Conservation (phyloP, 1,139 yeast species). For the Diutina sp. region DNA sequence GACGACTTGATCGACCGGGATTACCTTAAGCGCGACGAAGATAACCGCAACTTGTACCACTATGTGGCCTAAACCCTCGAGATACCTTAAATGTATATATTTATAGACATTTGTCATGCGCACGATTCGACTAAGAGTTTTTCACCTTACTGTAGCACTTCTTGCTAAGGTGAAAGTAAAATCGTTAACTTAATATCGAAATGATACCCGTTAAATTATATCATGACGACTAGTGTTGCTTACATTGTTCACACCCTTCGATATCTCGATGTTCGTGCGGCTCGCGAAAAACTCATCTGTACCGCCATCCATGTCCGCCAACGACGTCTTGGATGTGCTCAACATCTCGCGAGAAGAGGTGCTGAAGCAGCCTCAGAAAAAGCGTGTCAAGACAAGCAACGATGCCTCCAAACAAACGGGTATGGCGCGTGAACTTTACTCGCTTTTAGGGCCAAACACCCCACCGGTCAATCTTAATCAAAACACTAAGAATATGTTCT, state of each 20-base stretch:
- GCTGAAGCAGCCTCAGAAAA: conserved; percentile 21
- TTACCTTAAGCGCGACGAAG: conserved; percentile 62
- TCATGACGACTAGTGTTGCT: too few relatives aligned
- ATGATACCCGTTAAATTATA: too few relatives aligned
- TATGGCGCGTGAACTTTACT: conserved; percentile 82
- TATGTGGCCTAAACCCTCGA: conserved; percentile 42
- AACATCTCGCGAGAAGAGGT: conserved; percentile 41
- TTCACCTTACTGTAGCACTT: too few relatives aligned
- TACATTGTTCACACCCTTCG: background rate
- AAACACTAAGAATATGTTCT: conserved; percentile 31
- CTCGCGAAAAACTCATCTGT: background rate
- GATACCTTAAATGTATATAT: background rate
- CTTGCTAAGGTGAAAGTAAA: too few relatives aligned
- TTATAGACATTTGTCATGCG: background rate
- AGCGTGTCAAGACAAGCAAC: conserved; percentile 20
- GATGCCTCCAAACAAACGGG: conserved; percentile 24
- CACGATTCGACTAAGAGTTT: too few relatives aligned
- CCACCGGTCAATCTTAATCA: conserved; percentile 68
- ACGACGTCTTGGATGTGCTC: conserved; percentile 69
- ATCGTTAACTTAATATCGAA: too few relatives aligned
- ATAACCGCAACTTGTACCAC: conserved; percentile 49
- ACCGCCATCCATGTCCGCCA: conserved; percentile 25
- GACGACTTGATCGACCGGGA: conserved; percentile 69
- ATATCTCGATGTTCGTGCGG: background rate
- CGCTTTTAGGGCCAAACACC: conserved; percentile 80